A percentile compares a stretch with the other conserved stretches of the same genome.
Conservation (phyloP, 345 rosid genomes). For the Hibiscus mutabilis region DNA sequence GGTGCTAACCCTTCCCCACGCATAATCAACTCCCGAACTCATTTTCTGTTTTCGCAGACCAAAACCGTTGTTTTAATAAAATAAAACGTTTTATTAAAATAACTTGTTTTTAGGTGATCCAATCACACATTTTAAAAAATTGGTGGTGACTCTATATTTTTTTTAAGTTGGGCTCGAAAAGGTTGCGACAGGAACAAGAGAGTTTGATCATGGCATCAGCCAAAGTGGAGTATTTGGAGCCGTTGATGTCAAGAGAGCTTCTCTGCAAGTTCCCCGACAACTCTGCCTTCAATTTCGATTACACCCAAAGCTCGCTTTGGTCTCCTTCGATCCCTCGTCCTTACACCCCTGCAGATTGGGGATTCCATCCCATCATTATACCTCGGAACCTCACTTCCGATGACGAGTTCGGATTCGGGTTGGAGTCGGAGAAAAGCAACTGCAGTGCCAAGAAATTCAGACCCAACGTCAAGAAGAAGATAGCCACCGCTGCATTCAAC, state of each 20-base stretch:
- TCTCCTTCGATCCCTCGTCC: conserved; percentile 68
- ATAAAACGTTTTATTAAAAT: no score
- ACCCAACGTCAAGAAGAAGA: conserved; percentile 18
- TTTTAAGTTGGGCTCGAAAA: no score
- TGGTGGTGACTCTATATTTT: no score
- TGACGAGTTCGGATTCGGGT: conserved; percentile 21
- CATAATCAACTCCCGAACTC: no score
- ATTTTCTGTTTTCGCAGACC: no score
- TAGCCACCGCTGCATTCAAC: neutral
- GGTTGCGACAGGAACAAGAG: no score
- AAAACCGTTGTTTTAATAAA: no score
- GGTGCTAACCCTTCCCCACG: no score
- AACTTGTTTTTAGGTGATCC: no score
- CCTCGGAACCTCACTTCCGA: conserved; percentile 30
- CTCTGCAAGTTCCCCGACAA: conserved; percentile 79
- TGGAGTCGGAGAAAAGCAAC: conserved; percentile 11
- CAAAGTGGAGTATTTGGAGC: conserved; percentile 69
- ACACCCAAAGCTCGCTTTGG: conserved; percentile 84
- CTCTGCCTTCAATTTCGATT: conserved; percentile 66
- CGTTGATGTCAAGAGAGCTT: conserved; percentile 64
- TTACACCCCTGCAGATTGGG: conserved; percentile 41
- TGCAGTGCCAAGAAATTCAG: conserved; percentile 11
- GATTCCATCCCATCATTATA: conserved; percentile 6
- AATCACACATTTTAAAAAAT: no score
- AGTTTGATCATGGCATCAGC: conserved; percentile 27